Percentiles rank a stretch among this genome's conserved stretches.
Evolutionary conservation across 805 yeast genomes (phyloP).

Genomic region (Nakazawaea molendinolei): DNA sequence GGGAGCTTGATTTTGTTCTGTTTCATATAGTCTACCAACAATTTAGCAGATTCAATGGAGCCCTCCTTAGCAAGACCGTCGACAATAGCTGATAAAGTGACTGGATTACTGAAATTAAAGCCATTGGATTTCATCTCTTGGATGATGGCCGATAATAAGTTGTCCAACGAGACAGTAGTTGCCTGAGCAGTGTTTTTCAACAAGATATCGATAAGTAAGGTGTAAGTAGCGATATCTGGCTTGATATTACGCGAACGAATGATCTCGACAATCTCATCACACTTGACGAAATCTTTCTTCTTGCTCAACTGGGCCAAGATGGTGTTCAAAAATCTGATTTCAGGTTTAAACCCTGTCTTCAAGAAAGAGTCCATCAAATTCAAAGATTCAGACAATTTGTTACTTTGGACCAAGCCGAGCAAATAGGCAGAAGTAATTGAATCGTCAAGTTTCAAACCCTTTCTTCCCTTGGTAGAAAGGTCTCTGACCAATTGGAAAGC

Average conservation of each 20-base stretch:
- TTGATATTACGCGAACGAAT: constrained; percentile 26
- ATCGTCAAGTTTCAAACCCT: constrained; percentile 31
- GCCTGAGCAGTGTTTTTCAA: constrained; percentile 42
- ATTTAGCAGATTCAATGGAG: constrained; percentile 44
- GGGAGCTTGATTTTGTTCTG: constrained; percentile 24
- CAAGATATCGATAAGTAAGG: constrained; percentile 48
- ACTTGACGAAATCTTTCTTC: constrained; percentile 29
- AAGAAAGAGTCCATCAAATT: constrained; percentile 21
- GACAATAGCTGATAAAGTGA: constrained; percentile 45
- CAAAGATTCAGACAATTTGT: constrained; percentile 34
- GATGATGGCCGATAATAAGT: constrained; percentile 24
- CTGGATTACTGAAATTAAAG: constrained; percentile 32
- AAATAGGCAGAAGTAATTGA: constrained; percentile 33
- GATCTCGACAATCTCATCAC: constrained; percentile 28
- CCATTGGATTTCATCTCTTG: constrained; percentile 32
- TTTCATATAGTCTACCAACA: constrained; percentile 36
- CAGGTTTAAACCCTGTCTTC: constrained; percentile 32
- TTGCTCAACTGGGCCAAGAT: constrained; percentile 37
- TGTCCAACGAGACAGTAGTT: constrained; percentile 27
- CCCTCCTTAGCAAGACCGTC: constrained; percentile 46
- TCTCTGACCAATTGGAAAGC: constrained; percentile 32
- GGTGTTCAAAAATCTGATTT: constrained; percentile 44
- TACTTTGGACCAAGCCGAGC: constrained; percentile 33
- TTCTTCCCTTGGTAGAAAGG: constrained; percentile 22
- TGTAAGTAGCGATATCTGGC: constrained; percentile 59